Evolutionary conservation across 495 filamentous ascomycete genomes (phyloP), one percentile per base, ranked within the genome.

Genomic region (Glutinoglossum americanum): DNA sequence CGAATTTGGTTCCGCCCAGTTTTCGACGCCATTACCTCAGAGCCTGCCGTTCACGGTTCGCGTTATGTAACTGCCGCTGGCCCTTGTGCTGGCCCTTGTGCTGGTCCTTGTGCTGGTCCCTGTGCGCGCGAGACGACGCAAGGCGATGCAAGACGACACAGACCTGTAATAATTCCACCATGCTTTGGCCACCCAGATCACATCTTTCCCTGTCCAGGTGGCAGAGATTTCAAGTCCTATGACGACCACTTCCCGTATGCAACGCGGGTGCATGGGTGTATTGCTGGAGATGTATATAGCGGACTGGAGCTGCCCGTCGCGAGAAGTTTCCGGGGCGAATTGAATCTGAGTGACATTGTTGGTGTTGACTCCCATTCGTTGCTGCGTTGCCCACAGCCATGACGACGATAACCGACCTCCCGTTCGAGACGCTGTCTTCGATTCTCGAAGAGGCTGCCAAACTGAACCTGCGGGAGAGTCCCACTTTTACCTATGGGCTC

Each of bases 401-500:
- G 17, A 17, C 17, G 19, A 23, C 37, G 27, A 56, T 39, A 37
- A 30, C 54, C 28, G 23, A 27, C 56, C 68, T 78, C 54, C 75
- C 75, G 13, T 72, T 63, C 59, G 75, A 78, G 66, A 68, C 78
- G 28, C 66, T 77, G 39, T 71, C 70, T 28, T 60, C 71, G 37
- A 76, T 78, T 53, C 72, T 78, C 45, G 63, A 68, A 53, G 62
- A 67, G 58, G 69, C 76, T 35, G 68, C 74, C n/a, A 62, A 67
- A 49, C 60, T 70, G 32, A 76, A 78, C 61, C 59, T 62, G 15
- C 61, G 62, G 4, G 68, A 75, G 55, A 66, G 64, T 19, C 60
- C 63, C 8, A 67, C 60, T 55, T 78, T 69, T 61, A 76, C 74
- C 54, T 78, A 74, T 59, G 75, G 75, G 48, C 63, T 78, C 44